Base-by-base conservation (phyloP, 352 stramenopile species). In the Phytophthora hybrid region DNA sequence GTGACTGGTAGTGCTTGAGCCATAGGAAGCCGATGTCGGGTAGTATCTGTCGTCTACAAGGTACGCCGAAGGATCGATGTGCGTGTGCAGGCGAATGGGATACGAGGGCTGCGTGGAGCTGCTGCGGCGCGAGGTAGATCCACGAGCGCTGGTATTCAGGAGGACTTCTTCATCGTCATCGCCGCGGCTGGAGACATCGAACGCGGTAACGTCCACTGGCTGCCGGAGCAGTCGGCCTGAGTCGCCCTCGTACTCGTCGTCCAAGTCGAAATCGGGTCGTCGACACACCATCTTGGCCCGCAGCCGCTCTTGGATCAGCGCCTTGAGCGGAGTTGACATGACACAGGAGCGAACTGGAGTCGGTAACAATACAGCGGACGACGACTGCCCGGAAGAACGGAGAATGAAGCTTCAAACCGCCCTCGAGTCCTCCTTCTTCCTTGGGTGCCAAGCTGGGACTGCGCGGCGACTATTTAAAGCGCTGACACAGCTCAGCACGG, bases 251-350 rank as follows among this genome's bases (percentile, higher is more conserved):
- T 70, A 74, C 7, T 71, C 63, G 23, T 69, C 65, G 21, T 78
- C 63, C 31, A 73, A 58, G 32, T 73, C 64, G 31, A 72, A 69
- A 13, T 76, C 69, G 2, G 58, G 53, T 61, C 57, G 47, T 63
- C 74, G 74, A 29, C 82, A 80, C 6, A 88, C 81, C 46, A 93
- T 91, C 71, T 93, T 93, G 41, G 84, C 83, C 21, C 81, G 81
- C 16, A 93, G 66, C 9, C 86, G 86, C 65, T 93, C 84, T 71
- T 92, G 84, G 57, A 93, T 91, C 23, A 93, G 82, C 9, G 85
- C 83, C 62, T 92, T 92, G 29, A 92, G 59, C 11, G 84, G 85
- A 16, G 84, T 93, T 47, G 78, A 79, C 83, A 93, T 92, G 1
- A 18, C 69, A 34, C 16, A 19, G 4, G 37, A 37, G 57, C 19